Evolutionary conservation across 202 grass and related monocot genomes (phyloP).

Genomic region (Panicum virgatum): DNA sequence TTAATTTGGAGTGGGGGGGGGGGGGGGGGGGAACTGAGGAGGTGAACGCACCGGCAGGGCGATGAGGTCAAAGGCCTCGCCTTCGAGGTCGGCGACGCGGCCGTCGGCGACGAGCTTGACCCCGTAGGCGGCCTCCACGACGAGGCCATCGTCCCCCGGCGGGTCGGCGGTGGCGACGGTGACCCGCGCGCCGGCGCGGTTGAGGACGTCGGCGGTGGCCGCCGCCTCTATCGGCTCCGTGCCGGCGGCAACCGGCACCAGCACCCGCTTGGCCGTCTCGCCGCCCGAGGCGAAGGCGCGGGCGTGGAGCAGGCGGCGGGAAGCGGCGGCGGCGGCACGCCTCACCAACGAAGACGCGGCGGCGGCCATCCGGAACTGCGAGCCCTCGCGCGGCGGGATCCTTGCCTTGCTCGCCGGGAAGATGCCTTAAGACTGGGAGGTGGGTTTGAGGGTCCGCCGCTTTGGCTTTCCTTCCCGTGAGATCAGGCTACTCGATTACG

Average conservation of each 20-base stretch:
- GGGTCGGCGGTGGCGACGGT: slow-evolving; percentile 67
- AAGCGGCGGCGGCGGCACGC: slow-evolving; percentile 31
- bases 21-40: too few species aligned
- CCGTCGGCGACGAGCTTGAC: slow-evolving; percentile 85
- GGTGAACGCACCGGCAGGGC: slow-evolving; percentile 60
- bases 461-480: slow-evolving; percentile 1
- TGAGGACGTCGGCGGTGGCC: slow-evolving; percentile 70
- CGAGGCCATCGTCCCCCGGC: slow-evolving; percentile 44
- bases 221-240: slow-evolving; percentile 87
- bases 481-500: background rate
- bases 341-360: slow-evolving; percentile 22
- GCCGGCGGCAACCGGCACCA: slow-evolving; percentile 80
- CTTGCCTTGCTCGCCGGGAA: slow-evolving; percentile 42
- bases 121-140: slow-evolving; percentile 68
- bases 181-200: slow-evolving; percentile 71
- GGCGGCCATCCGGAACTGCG: slow-evolving; percentile 38
- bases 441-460: background rate
- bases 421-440: background rate
- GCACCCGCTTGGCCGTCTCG: slow-evolving; percentile 53
- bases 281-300: slow-evolving; percentile 38
- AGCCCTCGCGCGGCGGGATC: slow-evolving; percentile 23
- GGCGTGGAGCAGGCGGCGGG: slow-evolving; percentile 19
- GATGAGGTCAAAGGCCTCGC: slow-evolving; percentile 74
- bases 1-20: background rate
- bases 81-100: slow-evolving; percentile 54